Base-by-base conservation (phyloP, 345 rosid species). In the Populus ilicifolia region DNA sequence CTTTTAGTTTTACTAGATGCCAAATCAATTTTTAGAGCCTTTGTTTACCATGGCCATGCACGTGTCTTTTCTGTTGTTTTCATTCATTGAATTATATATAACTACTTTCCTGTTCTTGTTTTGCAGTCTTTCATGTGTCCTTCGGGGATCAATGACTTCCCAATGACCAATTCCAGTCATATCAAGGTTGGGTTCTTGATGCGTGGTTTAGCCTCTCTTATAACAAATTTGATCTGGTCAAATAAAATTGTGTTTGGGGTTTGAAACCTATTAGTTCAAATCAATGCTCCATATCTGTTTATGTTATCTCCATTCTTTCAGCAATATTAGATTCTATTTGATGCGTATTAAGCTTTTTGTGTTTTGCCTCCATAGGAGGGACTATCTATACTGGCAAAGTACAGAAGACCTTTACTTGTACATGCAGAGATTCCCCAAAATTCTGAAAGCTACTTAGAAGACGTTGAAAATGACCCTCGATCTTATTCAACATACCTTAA, bases 111-210 rank as follows among this genome's bases (percentile, higher is more conserved):
- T 74, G 29, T 44, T 43, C 20, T 62, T 70, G 29, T 71, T 74
- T 48, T 84, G 86, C 79, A 96, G 99, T 92, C 99, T 59, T 96
- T 96, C 80, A 93, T 96, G 97, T 96, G 98, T 81, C 98, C 98
- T 70, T 96, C 99, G 4, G 99, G 98, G 79, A 93, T 93, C 85
- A 81, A 91, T 27, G 99, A 96, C 89, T 96, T 96, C 67, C 98
- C 97, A 17, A 96, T 96, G 99, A 93, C 99, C 70, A 89, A 87
- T 78, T 83, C 84, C 50, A 86, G 82, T 82, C 99, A 96, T 73
- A 93, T 96, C 71, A 93, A 93, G 98, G 98, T 92, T 65, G 8
- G 85, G 27, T 66, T 61, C 52, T 59, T 16, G 70, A 56, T 46
- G 20, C 74, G 44, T 54, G 8, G 56, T 67, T 67, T 48, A 68